A percentile compares a stretch with the other conserved stretches of the same genome.
phyloP scores from a whole-genome alignment of 257 asterid genomes.

The Capsicum rhomboideum region DNA sequence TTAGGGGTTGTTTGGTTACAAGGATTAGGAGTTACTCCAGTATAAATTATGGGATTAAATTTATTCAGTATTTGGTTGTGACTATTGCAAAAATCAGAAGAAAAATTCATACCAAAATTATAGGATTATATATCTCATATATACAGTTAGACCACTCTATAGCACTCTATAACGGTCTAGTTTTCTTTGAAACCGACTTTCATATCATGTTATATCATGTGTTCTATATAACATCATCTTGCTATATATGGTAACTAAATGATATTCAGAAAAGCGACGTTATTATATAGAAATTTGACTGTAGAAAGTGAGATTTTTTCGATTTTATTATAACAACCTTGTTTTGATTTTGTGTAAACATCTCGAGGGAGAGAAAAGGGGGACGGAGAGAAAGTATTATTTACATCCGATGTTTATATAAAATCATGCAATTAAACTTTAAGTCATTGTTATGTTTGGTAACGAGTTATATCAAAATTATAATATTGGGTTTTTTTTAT shows the following conservation, averaged over 20 bases:
- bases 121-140: background rate
- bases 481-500: too few species aligned
- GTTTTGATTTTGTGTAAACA: background rate
- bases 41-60: too few species aligned
- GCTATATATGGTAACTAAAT: background rate
- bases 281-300: background rate
- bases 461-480: background rate
- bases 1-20: background rate
- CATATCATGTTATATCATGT: background rate
- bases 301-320: background rate
- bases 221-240: background rate
- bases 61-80: too few species aligned
- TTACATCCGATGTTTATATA: background rate
- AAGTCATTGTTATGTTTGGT: background rate
- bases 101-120: background rate
- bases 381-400: background rate
- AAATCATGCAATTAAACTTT: background rate
- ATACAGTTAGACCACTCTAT: too few species aligned
- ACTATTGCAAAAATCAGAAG: background rate
- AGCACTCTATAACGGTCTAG: fast-evolving
- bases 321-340: background rate
- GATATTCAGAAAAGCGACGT: background rate
- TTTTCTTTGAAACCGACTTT: background rate
- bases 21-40: background rate
- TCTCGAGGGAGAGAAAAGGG: too few species aligned